Evolutionary conservation across 2,329 filamentous ascomycete species (phyloP), one percentile per base, ranked within the genome.

Genomic region (Beauveria brongniartii): DNA sequence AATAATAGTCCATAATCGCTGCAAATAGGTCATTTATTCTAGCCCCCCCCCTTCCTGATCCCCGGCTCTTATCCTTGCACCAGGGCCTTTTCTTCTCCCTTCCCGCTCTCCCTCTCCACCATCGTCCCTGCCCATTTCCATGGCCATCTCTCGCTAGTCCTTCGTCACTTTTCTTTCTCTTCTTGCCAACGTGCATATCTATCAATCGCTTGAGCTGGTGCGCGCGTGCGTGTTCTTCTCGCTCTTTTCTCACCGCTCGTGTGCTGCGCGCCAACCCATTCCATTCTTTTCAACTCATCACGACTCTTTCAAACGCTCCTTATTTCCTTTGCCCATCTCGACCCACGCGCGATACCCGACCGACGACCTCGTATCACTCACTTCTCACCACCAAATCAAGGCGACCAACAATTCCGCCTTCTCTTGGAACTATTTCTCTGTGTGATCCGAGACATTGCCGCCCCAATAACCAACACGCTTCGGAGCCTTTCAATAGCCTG

Each of bases 181-280:
- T 22, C 55, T 37, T 51, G 26, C 48, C 48, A 62, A 50, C 51
- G 41, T 34, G 20, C 40, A 40, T 7, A 26, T 44, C 48, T 12
- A 26, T 40, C 34, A 28, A 34, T 54, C 44, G 43, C 46, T 46
- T 40, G 61, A 59, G 55, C 55, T 59, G 55, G 50, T 59, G 51
- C 56, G 61, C 61, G 61, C 61, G 55, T 59, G 61, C 61, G 48
- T 62, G 55, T 59, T 52, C 50, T 55, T 44, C 44, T 54, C 55
- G 48, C 50, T 50, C 44, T 43, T 58, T 56, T 55, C 40, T 37
- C 44, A 48, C 44, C 34, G 28, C 50, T 18, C 43, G 61, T 62
- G 61, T 62, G 55, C 61, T 62, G 61, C 54, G 61, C 61, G 61
- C 61, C 61, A 59, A 44, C 51, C 47, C 55, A 26, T 50, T 59